phyloP scores from a whole-genome alignment of 768 basidiomycete species.

The Calvatia gigantea region DNA sequence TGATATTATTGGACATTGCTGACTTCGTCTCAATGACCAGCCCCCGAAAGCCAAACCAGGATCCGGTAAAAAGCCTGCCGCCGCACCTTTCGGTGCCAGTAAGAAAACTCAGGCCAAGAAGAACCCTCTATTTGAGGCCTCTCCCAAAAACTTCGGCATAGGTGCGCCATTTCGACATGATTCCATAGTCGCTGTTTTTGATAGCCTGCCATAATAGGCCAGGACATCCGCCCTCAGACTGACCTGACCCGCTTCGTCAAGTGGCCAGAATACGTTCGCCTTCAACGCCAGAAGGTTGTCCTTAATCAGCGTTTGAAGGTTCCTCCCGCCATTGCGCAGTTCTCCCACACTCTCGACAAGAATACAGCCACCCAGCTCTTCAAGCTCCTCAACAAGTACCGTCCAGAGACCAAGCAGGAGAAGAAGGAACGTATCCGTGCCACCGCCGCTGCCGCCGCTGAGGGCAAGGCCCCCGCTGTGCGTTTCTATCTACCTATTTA shows the following conservation, averaged over 20 bases:
- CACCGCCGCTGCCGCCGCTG: slow-evolving; percentile 73
- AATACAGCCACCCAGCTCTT: slow-evolving; percentile 98
- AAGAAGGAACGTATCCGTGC: slow-evolving; percentile 92
- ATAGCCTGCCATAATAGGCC: slow-evolving; percentile 53
- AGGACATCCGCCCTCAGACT: slow-evolving; percentile 84
- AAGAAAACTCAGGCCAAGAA: slow-evolving; percentile 75
- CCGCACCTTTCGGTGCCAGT: slow-evolving; percentile 78
- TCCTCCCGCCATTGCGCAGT: slow-evolving; percentile 96
- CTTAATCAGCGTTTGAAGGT: slow-evolving; percentile 97
- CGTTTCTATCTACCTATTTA: not conserved
- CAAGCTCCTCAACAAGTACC: slow-evolving; percentile 97
- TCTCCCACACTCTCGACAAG: slow-evolving; percentile 97
- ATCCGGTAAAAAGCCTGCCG: slow-evolving; percentile 80
- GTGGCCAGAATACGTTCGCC: slow-evolving; percentile 98
- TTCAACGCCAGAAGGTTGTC: slow-evolving; percentile 98
- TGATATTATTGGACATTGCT: slow-evolving; percentile 33
- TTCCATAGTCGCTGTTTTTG: not conserved
- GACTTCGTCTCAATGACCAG: slow-evolving; percentile 92
- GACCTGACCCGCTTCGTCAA: slow-evolving; percentile 98
- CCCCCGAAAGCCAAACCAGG: slow-evolving; percentile 72
- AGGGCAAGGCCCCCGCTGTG: slow-evolving; percentile 51
- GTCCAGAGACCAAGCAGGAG: slow-evolving; percentile 92
- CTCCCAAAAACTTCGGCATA: slow-evolving; percentile 93
- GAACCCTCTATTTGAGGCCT: slow-evolving; percentile 94
- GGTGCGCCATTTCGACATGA: slow-evolving; percentile 48